Evolutionary conservation across 306 rosid genomes (phyloP).

Genomic region (Pueraria montana): DNA sequence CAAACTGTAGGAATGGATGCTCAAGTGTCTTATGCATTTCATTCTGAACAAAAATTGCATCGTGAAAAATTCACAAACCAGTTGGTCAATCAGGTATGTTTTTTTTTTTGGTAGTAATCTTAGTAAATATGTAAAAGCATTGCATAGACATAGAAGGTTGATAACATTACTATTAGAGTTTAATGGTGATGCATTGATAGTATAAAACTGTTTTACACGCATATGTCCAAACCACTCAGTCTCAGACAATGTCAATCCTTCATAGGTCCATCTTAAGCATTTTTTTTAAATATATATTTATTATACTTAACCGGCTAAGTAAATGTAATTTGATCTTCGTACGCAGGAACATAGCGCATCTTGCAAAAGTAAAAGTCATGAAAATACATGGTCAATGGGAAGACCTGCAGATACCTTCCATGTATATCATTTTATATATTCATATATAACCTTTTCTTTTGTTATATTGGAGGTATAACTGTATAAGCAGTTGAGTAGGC

Average conservation of each 20-base stretch:
- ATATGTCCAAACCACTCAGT: constrained; percentile 19
- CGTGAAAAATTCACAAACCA: constrained; percentile 95
- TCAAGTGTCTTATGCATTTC: constrained; percentile 97
- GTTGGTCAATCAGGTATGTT: constrained; percentile 91
- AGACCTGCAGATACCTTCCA: constrained; percentile 70
- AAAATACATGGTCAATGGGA: constrained; percentile 70
- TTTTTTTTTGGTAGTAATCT: no score
- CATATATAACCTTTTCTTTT: background rate
- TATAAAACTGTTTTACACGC: background rate
- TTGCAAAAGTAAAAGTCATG: constrained; percentile 84
- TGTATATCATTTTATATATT: constrained; percentile 57
- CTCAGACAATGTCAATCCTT: constrained; percentile 15
- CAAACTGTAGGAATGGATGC: constrained; percentile 92
- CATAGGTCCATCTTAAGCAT: constrained; percentile 33
- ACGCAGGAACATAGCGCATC: constrained; percentile 81
- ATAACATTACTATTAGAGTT: background rate
- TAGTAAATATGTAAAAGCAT: constrained; percentile 21
- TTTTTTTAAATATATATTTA: background rate
- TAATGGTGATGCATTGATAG: no score
- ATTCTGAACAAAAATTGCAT: constrained; percentile 89
- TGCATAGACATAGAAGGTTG: constrained; percentile 15
- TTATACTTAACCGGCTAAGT: constrained; percentile 15
- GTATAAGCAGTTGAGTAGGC: background rate
- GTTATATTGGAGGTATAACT: constrained; percentile 17
- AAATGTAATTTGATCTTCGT: constrained; percentile 32